Conservation (phyloP, 768 basidiomycete genomes). For the Mycena belliarum region DNA sequence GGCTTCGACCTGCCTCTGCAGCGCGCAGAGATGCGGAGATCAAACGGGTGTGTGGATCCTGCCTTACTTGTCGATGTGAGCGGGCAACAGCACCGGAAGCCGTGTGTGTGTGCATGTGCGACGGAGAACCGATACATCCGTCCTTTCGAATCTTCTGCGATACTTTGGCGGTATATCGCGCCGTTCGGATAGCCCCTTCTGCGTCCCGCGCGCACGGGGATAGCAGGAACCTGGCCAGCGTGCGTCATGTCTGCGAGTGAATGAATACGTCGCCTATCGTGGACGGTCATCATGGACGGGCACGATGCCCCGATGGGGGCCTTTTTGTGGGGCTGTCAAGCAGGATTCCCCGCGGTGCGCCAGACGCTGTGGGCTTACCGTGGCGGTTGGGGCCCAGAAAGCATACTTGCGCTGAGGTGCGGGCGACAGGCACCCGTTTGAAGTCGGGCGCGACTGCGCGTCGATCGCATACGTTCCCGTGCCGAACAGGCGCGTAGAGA, state of each 20-base stretch:
- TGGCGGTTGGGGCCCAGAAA: too few relatives aligned
- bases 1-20: conserved; percentile 1
- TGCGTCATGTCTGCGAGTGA: conserved; percentile 3
- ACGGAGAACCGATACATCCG: conserved; percentile 13
- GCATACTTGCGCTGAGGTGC: too few relatives aligned
- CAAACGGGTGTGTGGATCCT: neutral
- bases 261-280: conserved; percentile 7
- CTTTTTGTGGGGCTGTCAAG: conserved; percentile 13
- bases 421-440: conserved; percentile 12
- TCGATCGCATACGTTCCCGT: conserved; percentile 13
- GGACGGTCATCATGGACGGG: neutral
- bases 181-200: conserved; percentile 12
- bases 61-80: conserved; percentile 15
- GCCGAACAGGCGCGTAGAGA: conserved; percentile 12
- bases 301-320: conserved; percentile 16
- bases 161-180: neutral
- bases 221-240: conserved; percentile 12
- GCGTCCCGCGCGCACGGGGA: neutral
- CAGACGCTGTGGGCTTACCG: conserved; percentile 16
- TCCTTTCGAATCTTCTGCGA: conserved; percentile 7
- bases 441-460: conserved; percentile 8
- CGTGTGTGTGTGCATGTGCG: conserved; percentile 6
- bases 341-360: conserved; percentile 16
- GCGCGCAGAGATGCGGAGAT: neutral
- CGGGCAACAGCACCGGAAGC: neutral